Percentiles rank a stretch among this genome's conserved stretches.
Evolutionary conservation across 805 yeast genomes (phyloP).

Genomic region (Schwanniomyces occidentalis): DNA sequence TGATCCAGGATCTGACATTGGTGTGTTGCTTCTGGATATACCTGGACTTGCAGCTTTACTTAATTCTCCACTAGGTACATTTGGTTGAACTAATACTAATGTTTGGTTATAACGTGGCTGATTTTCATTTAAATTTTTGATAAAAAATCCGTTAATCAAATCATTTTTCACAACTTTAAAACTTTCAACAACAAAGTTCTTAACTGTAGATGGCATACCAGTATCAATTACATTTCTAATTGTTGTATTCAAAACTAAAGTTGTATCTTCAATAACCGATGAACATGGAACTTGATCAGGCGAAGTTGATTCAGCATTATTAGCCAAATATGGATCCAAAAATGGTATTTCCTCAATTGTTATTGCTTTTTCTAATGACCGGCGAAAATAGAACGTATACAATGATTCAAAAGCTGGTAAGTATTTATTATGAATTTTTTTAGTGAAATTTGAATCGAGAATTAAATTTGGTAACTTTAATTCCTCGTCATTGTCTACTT

Average conservation of each 20-base stretch:
- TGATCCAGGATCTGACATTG: constrained; percentile 29
- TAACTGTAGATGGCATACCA: constrained; percentile 61
- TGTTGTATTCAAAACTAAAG: constrained; percentile 69
- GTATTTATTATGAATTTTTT: constrained; percentile 53
- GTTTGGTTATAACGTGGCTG: constrained; percentile 42
- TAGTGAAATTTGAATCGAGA: constrained; percentile 51
- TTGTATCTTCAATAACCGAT: constrained; percentile 83
- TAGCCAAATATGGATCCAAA: constrained; percentile 35
- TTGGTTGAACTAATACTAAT: constrained; percentile 18
- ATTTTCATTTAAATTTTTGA: constrained; percentile 35
- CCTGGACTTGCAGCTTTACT: constrained; percentile 20
- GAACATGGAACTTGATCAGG: constrained; percentile 70
- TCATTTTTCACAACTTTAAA: constrained; percentile 63
- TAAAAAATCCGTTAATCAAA: constrained; percentile 52
- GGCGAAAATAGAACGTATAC: constrained; percentile 64
- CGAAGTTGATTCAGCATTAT: constrained; percentile 15
- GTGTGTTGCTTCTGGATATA: constrained; percentile 30
- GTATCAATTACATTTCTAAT: constrained; percentile 67
- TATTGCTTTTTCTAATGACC: constrained; percentile 80
- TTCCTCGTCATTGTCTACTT: constrained; percentile 27
- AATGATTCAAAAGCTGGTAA: constrained; percentile 65
- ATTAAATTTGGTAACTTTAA: constrained; percentile 54
- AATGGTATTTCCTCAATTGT: constrained; percentile 74
- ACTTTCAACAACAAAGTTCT: constrained; percentile 54
- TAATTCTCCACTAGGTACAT: constrained; percentile 5